Percentiles rank a stretch among this genome's conserved stretches.
Evolutionary conservation across 228 moss, liverwort and hornwort genomes (phyloP).

Genomic region (Sphagnum fallax): DNA sequence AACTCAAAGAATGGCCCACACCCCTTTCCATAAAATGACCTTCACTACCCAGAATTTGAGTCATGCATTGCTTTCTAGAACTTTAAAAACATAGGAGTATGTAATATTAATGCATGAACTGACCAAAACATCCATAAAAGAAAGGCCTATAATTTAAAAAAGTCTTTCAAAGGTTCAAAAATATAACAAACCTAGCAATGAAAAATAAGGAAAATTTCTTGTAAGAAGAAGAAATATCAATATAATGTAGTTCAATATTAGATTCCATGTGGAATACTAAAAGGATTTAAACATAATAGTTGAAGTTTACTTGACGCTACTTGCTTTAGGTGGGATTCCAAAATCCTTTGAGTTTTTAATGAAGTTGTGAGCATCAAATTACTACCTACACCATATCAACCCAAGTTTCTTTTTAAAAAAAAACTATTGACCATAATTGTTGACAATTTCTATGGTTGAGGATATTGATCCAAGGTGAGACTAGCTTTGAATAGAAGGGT

Average conservation of each 20-base stretch:
- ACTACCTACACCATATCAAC: conserved; percentile 19
- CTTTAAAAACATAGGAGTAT: conserved; percentile 62
- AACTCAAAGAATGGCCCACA: conserved; percentile 85
- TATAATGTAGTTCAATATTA: no score
- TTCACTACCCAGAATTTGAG: conserved; percentile 52
- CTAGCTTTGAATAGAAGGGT: not conserved
- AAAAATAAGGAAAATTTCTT: no score
- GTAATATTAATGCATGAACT: conserved; percentile 61
- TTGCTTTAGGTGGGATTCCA: conserved; percentile 56
- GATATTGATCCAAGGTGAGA: no score
- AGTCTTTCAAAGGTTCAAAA: no score
- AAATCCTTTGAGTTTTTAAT: conserved; percentile 69
- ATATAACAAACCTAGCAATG: no score
- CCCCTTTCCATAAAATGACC: conserved; percentile 67
- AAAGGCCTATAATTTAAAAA: no score
- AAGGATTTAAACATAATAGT: not conserved
- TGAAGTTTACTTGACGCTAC: conserved; percentile 59
- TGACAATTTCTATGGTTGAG: no score
- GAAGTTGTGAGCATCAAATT: conserved; percentile 57
- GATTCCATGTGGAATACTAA: not conserved
- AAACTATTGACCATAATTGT: no score
- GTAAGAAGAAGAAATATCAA: no score
- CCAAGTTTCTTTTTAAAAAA: no score
- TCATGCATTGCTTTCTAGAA: conserved; percentile 69
- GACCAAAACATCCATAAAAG: no score